Evolutionary conservation across 164 flowering plant species (phyloP).

Genomic region (Dillenia turbinata): DNA sequence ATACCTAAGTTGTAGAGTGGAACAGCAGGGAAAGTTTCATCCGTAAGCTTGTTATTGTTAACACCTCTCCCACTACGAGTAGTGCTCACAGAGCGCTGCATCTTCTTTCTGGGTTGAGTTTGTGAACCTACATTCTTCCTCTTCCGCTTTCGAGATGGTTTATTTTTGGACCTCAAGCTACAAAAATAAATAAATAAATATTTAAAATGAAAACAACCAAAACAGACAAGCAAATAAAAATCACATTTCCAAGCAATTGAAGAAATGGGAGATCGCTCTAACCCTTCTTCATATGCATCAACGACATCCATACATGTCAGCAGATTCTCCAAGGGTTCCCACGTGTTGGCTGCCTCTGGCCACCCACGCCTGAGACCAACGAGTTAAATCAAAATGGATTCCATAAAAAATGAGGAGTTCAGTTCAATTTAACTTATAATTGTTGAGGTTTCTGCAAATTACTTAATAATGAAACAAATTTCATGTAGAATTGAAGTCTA

Average conservation of each 20-base stretch:
- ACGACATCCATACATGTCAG: constrained; percentile 65
- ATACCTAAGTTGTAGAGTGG: constrained; percentile 14
- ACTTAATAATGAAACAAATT: no score
- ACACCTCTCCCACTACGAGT: neutral
- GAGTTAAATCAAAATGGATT: neutral
- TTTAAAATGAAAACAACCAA: neutral
- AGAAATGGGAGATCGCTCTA: neutral
- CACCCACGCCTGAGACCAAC: constrained; percentile 81
- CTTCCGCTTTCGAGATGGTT: constrained; percentile 49
- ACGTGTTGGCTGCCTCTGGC: constrained; percentile 94
- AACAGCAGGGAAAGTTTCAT: constrained; percentile 19
- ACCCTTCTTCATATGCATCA: constrained; percentile 90
- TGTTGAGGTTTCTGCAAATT: no score
- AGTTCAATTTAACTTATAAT: no score
- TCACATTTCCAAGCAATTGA: no score
- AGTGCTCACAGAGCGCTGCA: constrained; percentile 11
- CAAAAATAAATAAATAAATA: constrained; percentile 2
- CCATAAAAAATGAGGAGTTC: neutral
- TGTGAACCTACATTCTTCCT: constrained; percentile 48
- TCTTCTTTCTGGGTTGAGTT: constrained; percentile 63
- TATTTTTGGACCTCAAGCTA: constrained; percentile 47
- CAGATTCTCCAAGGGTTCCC: constrained; percentile 95
- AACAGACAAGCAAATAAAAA: neutral
- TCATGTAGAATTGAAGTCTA: no score
- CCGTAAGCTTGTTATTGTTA: constrained; percentile 11